phyloP scores from a whole-genome alignment of 805 yeast genomes.

The Komagataella populi region DNA sequence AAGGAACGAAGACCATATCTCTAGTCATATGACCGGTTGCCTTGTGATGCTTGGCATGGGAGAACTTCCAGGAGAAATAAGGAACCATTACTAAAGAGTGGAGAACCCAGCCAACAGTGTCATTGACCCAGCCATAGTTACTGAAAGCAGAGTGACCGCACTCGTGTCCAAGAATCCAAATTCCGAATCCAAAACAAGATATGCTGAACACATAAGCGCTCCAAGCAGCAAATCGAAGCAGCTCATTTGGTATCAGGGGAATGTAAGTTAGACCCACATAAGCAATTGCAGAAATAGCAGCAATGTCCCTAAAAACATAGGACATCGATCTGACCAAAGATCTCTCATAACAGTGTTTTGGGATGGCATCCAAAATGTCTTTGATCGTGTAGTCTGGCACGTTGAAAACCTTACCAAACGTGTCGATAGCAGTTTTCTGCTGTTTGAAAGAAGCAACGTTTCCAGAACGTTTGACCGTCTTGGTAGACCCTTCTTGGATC shows the following conservation, averaged over 20 bases:
- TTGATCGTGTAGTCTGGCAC: constrained; percentile 53
- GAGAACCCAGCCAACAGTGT: constrained; percentile 44
- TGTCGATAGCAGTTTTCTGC: constrained; percentile 26
- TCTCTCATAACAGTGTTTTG: constrained; percentile 48
- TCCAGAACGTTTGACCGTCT: constrained; percentile 1
- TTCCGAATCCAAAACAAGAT: constrained; percentile 41
- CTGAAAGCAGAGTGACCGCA: constrained; percentile 55
- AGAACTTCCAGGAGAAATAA: constrained; percentile 48
- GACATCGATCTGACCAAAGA: constrained; percentile 31
- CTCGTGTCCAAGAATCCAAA: constrained; percentile 53
- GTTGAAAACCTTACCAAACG: constrained; percentile 37
- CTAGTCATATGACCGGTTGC: constrained; percentile 47
- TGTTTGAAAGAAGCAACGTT: constrained; percentile 12
- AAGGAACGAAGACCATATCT: constrained; percentile 50
- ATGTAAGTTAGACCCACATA: constrained; percentile 27
- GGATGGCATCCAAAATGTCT: constrained; percentile 43
- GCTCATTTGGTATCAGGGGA: constrained; percentile 22
- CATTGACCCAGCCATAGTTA: constrained; percentile 37
- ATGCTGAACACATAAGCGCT: constrained; percentile 21
- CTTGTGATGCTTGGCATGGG: constrained; percentile 50
- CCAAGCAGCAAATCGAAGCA: constrained; percentile 27
- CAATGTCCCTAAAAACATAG: constrained; percentile 40
- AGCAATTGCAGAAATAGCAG: constrained; percentile 27
- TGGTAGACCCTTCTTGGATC: background rate
- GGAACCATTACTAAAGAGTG: constrained; percentile 47